phyloP scores from a whole-genome alignment of 108 stramenopile species.

The Schizochytrium sp. region DNA sequence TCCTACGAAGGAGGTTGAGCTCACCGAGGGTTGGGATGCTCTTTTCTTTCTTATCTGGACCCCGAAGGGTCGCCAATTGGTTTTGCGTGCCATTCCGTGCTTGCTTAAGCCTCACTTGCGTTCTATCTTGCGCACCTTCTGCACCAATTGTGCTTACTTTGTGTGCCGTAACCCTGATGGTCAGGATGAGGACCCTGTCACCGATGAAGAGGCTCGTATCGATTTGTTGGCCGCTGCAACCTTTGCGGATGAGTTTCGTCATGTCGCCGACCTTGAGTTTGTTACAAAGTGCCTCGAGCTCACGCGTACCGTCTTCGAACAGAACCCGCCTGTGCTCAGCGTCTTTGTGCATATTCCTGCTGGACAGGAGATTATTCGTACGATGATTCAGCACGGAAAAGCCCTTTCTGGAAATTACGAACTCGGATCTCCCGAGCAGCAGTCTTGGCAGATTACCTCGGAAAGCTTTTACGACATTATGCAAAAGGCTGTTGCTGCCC shows the following conservation, averaged over 20 bases:
- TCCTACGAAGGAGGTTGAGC: slow-evolving; percentile 37
- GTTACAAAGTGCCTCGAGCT: slow-evolving; percentile 50
- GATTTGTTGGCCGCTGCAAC: slow-evolving; percentile 41
- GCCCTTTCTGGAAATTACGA: background rate
- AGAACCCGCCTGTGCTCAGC: slow-evolving; percentile 50
- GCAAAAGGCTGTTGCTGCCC: slow-evolving; percentile 17
- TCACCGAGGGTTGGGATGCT: slow-evolving; percentile 53
- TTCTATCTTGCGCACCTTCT: slow-evolving; percentile 15
- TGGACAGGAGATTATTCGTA: slow-evolving; percentile 47
- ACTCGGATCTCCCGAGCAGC: background rate
- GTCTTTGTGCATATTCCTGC: slow-evolving; percentile 59
- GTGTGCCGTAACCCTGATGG: slow-evolving; percentile 60
- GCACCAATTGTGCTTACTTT: slow-evolving; percentile 60
- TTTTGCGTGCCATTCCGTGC: slow-evolving; percentile 34
- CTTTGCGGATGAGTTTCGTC: slow-evolving; percentile 57
- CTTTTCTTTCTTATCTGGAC: slow-evolving; percentile 59
- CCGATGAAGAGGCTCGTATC: slow-evolving; percentile 19
- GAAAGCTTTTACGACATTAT: slow-evolving; percentile 55
- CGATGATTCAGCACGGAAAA: slow-evolving; percentile 47
- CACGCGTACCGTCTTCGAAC: slow-evolving; percentile 34
- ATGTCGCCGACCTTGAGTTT: slow-evolving; percentile 42
- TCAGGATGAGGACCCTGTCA: slow-evolving; percentile 49
- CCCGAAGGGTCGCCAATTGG: slow-evolving; percentile 55
- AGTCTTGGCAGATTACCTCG: slow-evolving; percentile 13
- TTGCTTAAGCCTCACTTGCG: slow-evolving; percentile 57